Percentiles rank a stretch among this genome's conserved stretches.
phyloP scores from a whole-genome alignment of 495 filamentous ascomycete species.

The Neurospora pannonica region DNA sequence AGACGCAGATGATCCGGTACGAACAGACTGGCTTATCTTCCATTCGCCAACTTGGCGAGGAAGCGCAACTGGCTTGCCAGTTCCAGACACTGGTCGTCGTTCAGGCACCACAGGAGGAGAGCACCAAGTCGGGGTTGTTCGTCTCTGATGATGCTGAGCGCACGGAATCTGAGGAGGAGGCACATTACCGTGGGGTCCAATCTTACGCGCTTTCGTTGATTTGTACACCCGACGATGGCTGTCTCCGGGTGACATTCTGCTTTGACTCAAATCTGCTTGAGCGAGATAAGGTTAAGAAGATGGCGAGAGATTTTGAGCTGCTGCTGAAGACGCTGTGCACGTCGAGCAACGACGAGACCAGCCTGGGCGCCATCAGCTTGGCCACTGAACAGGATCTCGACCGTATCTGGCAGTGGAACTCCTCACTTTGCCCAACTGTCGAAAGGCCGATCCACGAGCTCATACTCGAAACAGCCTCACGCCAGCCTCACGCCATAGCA shows the following conservation, averaged over 20 bases:
- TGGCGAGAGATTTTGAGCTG: constrained; percentile 19
- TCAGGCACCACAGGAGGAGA: neutral
- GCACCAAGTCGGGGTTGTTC: neutral
- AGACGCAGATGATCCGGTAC: constrained; percentile 40
- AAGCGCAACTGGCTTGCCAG: constrained; percentile 47
- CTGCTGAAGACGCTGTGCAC: constrained; percentile 1
- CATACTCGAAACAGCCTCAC: constrained; percentile 29
- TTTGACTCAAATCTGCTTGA: constrained; percentile 17
- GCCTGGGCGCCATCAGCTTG: constrained; percentile 14
- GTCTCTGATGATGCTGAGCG: neutral
- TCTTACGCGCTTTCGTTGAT: neutral
- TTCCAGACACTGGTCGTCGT: constrained; percentile 40
- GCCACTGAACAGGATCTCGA: constrained; percentile 14
- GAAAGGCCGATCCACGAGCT: constrained; percentile 29
- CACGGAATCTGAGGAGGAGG: neutral
- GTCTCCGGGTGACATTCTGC: neutral
- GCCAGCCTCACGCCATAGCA: constrained; percentile 19
- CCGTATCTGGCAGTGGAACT: constrained; percentile 25
- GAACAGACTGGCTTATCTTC: constrained; percentile 54
- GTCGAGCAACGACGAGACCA: constrained; percentile 2
- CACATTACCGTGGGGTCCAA: neutral
- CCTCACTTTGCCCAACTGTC: constrained; percentile 21
- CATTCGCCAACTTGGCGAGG: constrained; percentile 43
- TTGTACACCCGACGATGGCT: neutral
- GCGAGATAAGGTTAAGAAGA: constrained; percentile 14